These are phyloP conservation scores for Solanum okadae DNA, from an alignment of 257 asterid species.

Conservation along the genomic window DNA sequence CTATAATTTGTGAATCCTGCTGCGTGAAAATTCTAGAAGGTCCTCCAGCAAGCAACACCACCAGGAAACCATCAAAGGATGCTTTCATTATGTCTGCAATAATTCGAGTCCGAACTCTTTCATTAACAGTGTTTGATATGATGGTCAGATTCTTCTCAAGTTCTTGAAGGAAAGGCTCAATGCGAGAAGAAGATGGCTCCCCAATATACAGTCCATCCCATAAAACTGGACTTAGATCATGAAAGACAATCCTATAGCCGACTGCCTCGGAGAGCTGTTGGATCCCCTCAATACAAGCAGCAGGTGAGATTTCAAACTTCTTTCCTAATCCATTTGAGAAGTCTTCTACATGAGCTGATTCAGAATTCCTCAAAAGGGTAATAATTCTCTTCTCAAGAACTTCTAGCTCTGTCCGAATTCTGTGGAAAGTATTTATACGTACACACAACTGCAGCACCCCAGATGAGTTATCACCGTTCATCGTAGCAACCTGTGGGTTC, in stretches of 20 bases:
- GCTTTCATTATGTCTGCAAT: conserved; percentile 89
- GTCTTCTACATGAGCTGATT: conserved; percentile 79
- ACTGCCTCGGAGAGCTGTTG: conserved; percentile 73
- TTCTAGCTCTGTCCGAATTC: conserved; percentile 64
- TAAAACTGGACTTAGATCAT: conserved; percentile 52
- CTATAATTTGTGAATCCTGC: conserved; percentile 61
- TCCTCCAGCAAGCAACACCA: conserved; percentile 93
- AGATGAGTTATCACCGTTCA: conserved; percentile 47
- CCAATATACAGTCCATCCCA: conserved; percentile 76
- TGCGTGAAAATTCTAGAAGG: conserved; percentile 63
- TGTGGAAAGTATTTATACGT: conserved; percentile 84
- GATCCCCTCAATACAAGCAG: conserved; percentile 77
- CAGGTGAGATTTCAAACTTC: conserved; percentile 76
- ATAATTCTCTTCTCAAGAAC: conserved; percentile 76
- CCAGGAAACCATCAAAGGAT: conserved; percentile 69
- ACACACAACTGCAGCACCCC: conserved; percentile 74
- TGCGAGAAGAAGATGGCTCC: conserved; percentile 71
- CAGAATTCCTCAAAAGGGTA: conserved; percentile 82
- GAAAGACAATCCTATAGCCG: conserved; percentile 75
- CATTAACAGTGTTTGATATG: conserved; percentile 68
- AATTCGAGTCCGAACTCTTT: conserved; percentile 64
- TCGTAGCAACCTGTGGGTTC: conserved; percentile 72
- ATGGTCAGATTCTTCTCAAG: conserved; percentile 60
- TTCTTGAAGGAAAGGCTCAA: conserved; percentile 76
- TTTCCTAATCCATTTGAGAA: conserved; percentile 61